Conservation (phyloP, 2,329 filamentous ascomycete species). For the Huntiella bhutanensis region DNA sequence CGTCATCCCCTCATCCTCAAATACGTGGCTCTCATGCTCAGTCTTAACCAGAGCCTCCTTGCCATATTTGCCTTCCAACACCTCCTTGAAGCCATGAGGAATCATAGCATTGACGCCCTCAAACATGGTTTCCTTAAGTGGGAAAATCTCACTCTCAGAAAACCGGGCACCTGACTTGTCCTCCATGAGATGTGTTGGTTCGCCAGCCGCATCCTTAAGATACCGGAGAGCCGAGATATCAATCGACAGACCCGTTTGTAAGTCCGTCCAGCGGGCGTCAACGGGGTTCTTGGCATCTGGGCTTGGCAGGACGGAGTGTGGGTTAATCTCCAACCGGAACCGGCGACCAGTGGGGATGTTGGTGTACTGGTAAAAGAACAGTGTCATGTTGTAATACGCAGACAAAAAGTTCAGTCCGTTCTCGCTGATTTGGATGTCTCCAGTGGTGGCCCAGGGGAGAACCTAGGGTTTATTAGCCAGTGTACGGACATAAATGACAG, state of each 20-base stretch:
- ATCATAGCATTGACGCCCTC: constrained; percentile 49
- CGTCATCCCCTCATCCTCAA: constrained; percentile 21
- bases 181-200: constrained; percentile 23
- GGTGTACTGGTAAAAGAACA: constrained; percentile 25
- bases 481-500: background rate
- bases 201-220: constrained; percentile 22
- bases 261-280: constrained; percentile 31
- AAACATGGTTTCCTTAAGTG: constrained; percentile 48
- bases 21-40: constrained; percentile 28
- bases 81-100: constrained; percentile 40
- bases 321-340: constrained; percentile 32
- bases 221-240: constrained; percentile 33
- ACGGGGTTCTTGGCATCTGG: constrained; percentile 13
- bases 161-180: constrained; percentile 34
- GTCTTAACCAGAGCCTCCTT: constrained; percentile 30
- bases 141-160: constrained; percentile 39
- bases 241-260: constrained; percentile 27
- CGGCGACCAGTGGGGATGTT: constrained; percentile 21
- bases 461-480: constrained; percentile 24
- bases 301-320: constrained; percentile 22
- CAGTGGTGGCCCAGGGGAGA: constrained; percentile 60
- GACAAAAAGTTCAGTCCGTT: constrained; percentile 47
- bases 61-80: constrained; percentile 39
- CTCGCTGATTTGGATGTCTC: constrained; percentile 55
- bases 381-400: constrained; percentile 43